Evolutionary conservation across 352 stramenopile species (phyloP).

Genomic region (Globisporangium echinulatum): DNA sequence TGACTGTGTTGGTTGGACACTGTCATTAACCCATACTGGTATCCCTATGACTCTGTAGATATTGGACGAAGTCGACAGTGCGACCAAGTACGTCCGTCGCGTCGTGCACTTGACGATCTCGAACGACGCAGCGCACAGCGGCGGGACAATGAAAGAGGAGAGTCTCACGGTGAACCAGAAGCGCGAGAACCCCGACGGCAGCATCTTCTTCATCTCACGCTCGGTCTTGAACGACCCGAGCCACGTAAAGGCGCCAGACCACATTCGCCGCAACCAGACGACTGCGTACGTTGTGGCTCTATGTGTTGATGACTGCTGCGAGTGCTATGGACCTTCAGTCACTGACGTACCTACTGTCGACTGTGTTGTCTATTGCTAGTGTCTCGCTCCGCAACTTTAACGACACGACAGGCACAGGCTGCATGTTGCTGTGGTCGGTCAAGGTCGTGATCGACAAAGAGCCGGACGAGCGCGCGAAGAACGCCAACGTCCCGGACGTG

Average conservation of each 20-base stretch:
- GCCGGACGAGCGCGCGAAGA: slow-evolving; percentile 60
- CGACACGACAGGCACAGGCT: slow-evolving; percentile 61
- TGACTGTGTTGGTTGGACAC: neutral
- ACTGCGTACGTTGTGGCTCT: slow-evolving; percentile 47
- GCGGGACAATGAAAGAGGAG: slow-evolving; percentile 81
- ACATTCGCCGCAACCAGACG: slow-evolving; percentile 73
- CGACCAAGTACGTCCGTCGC: slow-evolving; percentile 79
- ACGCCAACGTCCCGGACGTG: slow-evolving; percentile 79
- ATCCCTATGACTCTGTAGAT: slow-evolving; percentile 14
- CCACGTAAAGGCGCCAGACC: slow-evolving; percentile 50
- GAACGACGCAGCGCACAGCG: slow-evolving; percentile 53
- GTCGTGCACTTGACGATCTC: slow-evolving; percentile 79
- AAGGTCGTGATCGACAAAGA: slow-evolving; percentile 80
- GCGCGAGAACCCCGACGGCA: slow-evolving; percentile 70
- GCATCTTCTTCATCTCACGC: slow-evolving; percentile 56
- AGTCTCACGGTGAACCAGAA: slow-evolving; percentile 70
- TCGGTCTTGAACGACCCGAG: slow-evolving; percentile 67
- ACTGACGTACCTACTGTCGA: neutral
- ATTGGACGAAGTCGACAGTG: slow-evolving; percentile 64
- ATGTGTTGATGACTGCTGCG: neutral
- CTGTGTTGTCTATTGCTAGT: slow-evolving; percentile 18
- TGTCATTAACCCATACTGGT: neutral
- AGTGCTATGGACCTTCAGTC: neutral
- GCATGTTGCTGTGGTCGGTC: slow-evolving; percentile 75
- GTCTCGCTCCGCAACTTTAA: slow-evolving; percentile 77